Base-by-base conservation (phyloP, 352 stramenopile species). In the Lagenidium giganteum region DNA sequence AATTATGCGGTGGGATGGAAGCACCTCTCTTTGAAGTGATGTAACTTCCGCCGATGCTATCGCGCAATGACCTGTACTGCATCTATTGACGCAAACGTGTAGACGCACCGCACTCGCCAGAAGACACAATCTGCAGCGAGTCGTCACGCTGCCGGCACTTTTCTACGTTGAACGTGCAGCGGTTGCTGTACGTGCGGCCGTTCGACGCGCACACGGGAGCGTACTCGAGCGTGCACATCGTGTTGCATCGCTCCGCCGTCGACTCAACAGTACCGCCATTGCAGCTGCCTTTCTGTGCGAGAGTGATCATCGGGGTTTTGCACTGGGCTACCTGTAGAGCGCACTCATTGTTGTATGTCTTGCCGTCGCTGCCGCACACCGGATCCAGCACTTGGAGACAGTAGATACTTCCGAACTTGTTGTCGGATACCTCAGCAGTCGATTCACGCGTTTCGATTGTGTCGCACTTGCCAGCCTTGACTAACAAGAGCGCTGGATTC, bases 121-220 rank as follows among this genome's bases (percentile, higher is more conserved):
- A 28, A 8, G 27, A 44, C 28, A 37, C 42, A 23, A 57, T 35
- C n/a, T 9, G 20, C 20, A 57, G 23, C 23, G 33, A 25, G 14
- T 27, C 17, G n/a, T n/a, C n/a, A n/a, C n/a, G n/a, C 21, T 26
- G 31, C 32, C 32, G 32, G 17, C 32, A 38, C 32, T 38, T 38
- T 11, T 7, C n/a, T 16, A n/a, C 7, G 12, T 20, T 16, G 12
- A 38, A 38, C 32, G 12, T 20, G 32, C 32, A 38, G 7, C 17
- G 12, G 43, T 79, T 82, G 57, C 36, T 42, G 51, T 82, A 82
- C 34, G 67, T 74, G 42, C 62, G 46, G 29, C 54, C 65, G 27
- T 82, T 48, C 14, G 69, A 82, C 17, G 51, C 69, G 31, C 70
- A 82, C 6, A 77, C 57, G 5, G 56, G 54, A 9, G 17, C 27